These are phyloP conservation scores for Suillus variegatus DNA, from an alignment of 768 basidiomycete genomes.

Conservation along the genomic window DNA sequence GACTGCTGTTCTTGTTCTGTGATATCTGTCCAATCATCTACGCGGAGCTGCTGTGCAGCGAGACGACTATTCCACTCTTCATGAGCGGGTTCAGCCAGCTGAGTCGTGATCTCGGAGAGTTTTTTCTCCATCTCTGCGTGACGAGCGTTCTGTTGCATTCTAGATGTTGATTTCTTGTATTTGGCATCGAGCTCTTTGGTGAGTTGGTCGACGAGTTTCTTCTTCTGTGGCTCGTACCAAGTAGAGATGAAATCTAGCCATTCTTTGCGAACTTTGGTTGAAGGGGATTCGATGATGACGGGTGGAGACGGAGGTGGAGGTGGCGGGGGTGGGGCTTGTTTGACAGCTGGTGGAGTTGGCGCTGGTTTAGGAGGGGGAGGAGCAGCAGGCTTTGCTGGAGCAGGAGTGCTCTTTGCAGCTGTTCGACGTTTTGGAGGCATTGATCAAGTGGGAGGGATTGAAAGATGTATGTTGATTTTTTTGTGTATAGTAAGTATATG, in stretches of 20 bases:
- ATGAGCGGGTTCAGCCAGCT: slow-evolving; percentile 32
- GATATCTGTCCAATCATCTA: slow-evolving; percentile 35
- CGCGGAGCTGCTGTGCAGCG: slow-evolving; percentile 27
- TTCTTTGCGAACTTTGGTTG: slow-evolving; percentile 31
- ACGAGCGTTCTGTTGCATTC: slow-evolving; percentile 30
- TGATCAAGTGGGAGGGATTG: neutral
- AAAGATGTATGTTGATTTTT: neutral
- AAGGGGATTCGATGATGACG: slow-evolving; percentile 15
- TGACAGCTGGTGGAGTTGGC: slow-evolving; percentile 8
- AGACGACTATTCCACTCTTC: slow-evolving; percentile 36
- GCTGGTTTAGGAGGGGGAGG: slow-evolving; percentile 17
- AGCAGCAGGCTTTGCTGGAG: slow-evolving; percentile 12
- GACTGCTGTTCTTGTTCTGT: slow-evolving; percentile 31
- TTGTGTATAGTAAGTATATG: slow-evolving; percentile 16
- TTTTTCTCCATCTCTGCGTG: slow-evolving; percentile 30
- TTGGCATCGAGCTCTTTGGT: slow-evolving; percentile 31
- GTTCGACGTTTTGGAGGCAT: slow-evolving; percentile 35
- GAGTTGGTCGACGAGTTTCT: slow-evolving; percentile 30
- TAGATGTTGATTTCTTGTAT: slow-evolving; percentile 29
- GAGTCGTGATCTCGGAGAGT: slow-evolving; percentile 21
- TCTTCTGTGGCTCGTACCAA: slow-evolving; percentile 34
- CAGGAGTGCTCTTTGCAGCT: slow-evolving; percentile 17
- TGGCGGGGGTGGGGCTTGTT: slow-evolving; percentile 11
- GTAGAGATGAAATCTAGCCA: slow-evolving; percentile 28
- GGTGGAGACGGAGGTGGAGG: slow-evolving; percentile 21